phyloP scores from a whole-genome alignment of 1,284 basidiomycete species.

The Agroathelia rolfsii region DNA sequence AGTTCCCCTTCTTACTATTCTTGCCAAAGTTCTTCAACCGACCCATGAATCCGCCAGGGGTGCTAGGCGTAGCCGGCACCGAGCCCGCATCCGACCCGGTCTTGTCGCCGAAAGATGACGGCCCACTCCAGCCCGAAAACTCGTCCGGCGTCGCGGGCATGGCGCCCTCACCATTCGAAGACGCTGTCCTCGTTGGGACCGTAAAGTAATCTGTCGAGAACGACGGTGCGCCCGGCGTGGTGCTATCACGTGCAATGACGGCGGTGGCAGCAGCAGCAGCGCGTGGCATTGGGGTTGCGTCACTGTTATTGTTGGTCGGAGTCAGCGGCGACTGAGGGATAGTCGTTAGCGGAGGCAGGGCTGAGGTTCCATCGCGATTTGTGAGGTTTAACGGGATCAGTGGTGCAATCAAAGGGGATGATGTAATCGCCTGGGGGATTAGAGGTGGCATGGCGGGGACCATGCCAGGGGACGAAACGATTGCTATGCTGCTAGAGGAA shows the following conservation, averaged over 20 bases:
- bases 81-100: conserved; percentile 21
- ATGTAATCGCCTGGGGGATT: conserved; percentile 28
- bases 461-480: conserved; percentile 19
- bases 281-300: conserved; percentile 23
- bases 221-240: conserved; percentile 21
- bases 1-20: conserved; percentile 37
- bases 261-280: conserved; percentile 8
- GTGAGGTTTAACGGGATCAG: conserved; percentile 41
- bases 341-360: conserved; percentile 19
- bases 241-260: conserved; percentile 10
- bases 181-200: conserved; percentile 11
- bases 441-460: conserved; percentile 53
- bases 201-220: conserved; percentile 13
- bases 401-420: conserved; percentile 46
- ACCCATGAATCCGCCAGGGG: conserved; percentile 65
- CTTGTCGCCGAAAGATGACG: no score
- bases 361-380: conserved; percentile 14
- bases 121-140: conserved; percentile 37
- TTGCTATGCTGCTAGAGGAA: conserved; percentile 12
- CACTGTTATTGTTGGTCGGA: conserved; percentile 12
- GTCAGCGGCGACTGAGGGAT: conserved; percentile 28
- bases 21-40: conserved; percentile 70
- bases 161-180: conserved; percentile 20
- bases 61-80: conserved; percentile 36
- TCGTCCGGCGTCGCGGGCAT: conserved; percentile 37